Evolutionary conservation across 2,329 filamentous ascomycete species (phyloP), one percentile per base, ranked within the genome.

Genomic region (Dothistroma septosporum): DNA sequence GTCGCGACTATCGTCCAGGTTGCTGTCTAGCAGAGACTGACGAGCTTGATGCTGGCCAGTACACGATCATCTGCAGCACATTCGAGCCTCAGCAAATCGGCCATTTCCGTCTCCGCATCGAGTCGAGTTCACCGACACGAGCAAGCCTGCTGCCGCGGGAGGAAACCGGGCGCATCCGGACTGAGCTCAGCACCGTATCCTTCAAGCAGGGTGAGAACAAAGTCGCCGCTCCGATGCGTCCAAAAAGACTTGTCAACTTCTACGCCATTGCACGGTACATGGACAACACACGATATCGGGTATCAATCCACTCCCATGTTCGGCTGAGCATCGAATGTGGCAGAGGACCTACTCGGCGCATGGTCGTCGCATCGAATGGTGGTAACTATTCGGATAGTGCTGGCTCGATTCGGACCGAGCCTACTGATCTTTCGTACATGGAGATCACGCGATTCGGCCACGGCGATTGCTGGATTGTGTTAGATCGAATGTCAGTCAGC

Each of bases 41-140:
- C 69, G 70, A 78, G 21, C 77, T 96, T 19, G 85, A 87, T 44
- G 78, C 85, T 0, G 93, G 93, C 0, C 81, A 81, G 0, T 99
- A 97, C 74, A 97, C 91, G 0, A 82, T 96, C 59, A 88, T 97
- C 7, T 93, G 89, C 72, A 96, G 91, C 2, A 96, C 93, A 0
- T 97, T 95, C 73, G 91, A 96, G 64, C 83, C 88, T 0, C 88
- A 88, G 9, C 90, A 95, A 70, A 79, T 85, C 0, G 90, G 89
- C 3, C 81, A 82, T 53, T 97, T 95, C 70, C 85, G 82, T 0
- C 80, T 99, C 9, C 85, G 86, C 59, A 81, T 97, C n/a, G 86
- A 87, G 52, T 87, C 88, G 35, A 85, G 82, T 57, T 73, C 77
- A 1, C 78, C 82, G 0, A 82, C 87, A 41, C 69, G 74, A 0